Percentiles rank a stretch among this genome's conserved stretches.
Conservation (phyloP, 176 grass and related monocot genomes). For the Alloteropsis semialata region DNA sequence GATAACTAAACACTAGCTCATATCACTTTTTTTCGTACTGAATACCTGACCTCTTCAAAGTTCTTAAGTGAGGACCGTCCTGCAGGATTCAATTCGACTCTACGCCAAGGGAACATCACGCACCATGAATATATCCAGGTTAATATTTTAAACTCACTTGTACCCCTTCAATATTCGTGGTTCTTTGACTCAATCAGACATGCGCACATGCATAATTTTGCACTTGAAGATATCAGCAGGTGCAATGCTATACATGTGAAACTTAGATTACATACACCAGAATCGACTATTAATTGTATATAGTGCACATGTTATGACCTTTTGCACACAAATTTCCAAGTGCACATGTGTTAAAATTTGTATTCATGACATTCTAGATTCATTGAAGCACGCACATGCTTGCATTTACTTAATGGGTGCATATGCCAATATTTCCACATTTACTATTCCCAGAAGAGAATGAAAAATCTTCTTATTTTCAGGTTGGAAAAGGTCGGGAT, state of each 20-base stretch:
- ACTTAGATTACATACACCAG: background rate
- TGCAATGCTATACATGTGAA: background rate
- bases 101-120: slow-evolving; percentile 93
- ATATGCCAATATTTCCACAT: background rate
- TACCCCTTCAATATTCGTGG: too few relatives aligned
- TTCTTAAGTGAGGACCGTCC: slow-evolving; percentile 26
- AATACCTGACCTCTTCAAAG: background rate
- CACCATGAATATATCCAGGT: slow-evolving; percentile 99
- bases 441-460: background rate
- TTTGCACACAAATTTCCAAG: too few relatives aligned
- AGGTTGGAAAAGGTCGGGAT: slow-evolving; percentile 98
- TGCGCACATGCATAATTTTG: background rate
- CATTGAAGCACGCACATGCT: background rate
- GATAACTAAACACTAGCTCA: too few relatives aligned
- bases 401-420: background rate
- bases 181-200: too few relatives aligned
- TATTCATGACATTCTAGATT: background rate
- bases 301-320: too few relatives aligned
- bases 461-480: background rate
- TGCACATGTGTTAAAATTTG: too few relatives aligned
- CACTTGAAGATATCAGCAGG: background rate
- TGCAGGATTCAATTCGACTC: slow-evolving; percentile 98
- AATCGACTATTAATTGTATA: too few relatives aligned
- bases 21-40: background rate
- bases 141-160: too few relatives aligned